Evolutionary conservation across 1,139 yeast genomes (phyloP).

Genomic region (Sugiyamaella pinicola): DNA sequence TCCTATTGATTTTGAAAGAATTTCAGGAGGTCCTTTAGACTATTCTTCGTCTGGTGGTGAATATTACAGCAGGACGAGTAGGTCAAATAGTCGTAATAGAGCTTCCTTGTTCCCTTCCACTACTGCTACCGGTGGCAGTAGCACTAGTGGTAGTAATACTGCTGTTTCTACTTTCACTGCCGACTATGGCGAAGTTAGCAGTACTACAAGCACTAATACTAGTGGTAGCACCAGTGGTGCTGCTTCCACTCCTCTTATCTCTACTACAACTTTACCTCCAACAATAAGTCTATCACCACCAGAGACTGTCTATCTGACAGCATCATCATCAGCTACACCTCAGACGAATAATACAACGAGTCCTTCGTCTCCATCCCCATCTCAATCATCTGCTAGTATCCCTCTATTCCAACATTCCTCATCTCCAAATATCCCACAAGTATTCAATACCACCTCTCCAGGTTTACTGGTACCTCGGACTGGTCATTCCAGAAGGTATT

Average conservation of each 20-base stretch:
- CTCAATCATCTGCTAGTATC: too few relatives aligned
- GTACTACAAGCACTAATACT: not conserved
- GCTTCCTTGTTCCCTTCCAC: slow-evolving; percentile 6
- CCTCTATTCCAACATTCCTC: not conserved
- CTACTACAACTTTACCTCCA: slow-evolving; percentile 7
- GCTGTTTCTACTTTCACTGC: not conserved
- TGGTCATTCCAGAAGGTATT: slow-evolving; percentile 16
- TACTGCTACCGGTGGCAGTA: not conserved
- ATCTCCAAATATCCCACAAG: not conserved
- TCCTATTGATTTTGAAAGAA: not conserved
- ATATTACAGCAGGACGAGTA: slow-evolving; percentile 2
- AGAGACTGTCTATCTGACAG: not conserved
- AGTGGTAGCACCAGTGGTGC: slow-evolving; percentile 2
- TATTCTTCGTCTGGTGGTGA: not conserved
- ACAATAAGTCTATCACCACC: slow-evolving; percentile 20
- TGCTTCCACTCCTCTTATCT: not conserved
- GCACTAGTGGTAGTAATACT: not conserved
- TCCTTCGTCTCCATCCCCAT: not conserved
- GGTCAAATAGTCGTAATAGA: slow-evolving; percentile 12
- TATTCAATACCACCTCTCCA: not conserved
- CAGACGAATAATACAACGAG: not conserved
- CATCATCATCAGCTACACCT: not conserved
- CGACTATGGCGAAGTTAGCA: not conserved
- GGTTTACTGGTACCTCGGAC: slow-evolving; percentile 12
- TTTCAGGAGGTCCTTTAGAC: not conserved